These are phyloP conservation scores for Verticillium nonalfalfae DNA, from an alignment of 2,329 filamentous ascomycete genomes.

Conservation along the genomic window DNA sequence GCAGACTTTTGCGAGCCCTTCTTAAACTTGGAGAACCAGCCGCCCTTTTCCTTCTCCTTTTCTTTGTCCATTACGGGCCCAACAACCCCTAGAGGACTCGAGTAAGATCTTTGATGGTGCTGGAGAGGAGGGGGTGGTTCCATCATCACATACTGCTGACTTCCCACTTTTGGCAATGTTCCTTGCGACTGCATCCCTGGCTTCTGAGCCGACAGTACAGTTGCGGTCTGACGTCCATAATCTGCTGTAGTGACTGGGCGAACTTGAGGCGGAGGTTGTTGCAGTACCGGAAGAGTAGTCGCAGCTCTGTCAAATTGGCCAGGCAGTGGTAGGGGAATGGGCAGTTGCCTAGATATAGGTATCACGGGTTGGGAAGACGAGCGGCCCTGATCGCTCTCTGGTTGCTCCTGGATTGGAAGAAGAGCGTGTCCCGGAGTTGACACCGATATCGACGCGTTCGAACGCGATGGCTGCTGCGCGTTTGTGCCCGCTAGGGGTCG, in stretches of 20 bases:
- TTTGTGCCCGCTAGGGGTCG: slow-evolving; percentile 1
- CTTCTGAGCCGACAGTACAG: slow-evolving; percentile 3
- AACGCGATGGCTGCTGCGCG: neutral
- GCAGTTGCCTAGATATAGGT: neutral
- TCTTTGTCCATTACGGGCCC: neutral
- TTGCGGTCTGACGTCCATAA: slow-evolving; percentile 4
- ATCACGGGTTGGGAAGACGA: neutral
- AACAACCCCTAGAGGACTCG: neutral
- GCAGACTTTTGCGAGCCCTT: slow-evolving; percentile 4
- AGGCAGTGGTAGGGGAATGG: neutral
- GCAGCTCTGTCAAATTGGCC: neutral
- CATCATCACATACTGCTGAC: neutral
- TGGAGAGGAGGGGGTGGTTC: neutral
- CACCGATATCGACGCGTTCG: slow-evolving; percentile 2
- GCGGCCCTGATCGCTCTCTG: neutral
- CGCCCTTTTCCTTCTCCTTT: slow-evolving; percentile 8
- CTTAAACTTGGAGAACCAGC: slow-evolving; percentile 12
- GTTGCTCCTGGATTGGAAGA: slow-evolving; percentile 11
- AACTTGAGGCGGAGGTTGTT: neutral
- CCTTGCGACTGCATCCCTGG: neutral
- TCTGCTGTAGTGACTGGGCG: too few relatives aligned
- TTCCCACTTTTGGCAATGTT: neutral
- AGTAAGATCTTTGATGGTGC: neutral
- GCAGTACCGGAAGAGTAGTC: slow-evolving; percentile 1
- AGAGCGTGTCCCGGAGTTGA: slow-evolving; percentile 8